Percentiles rank a stretch among this genome's conserved stretches.
phyloP scores from a whole-genome alignment of 305 asterid genomes.

The Fraxinus nigra region DNA sequence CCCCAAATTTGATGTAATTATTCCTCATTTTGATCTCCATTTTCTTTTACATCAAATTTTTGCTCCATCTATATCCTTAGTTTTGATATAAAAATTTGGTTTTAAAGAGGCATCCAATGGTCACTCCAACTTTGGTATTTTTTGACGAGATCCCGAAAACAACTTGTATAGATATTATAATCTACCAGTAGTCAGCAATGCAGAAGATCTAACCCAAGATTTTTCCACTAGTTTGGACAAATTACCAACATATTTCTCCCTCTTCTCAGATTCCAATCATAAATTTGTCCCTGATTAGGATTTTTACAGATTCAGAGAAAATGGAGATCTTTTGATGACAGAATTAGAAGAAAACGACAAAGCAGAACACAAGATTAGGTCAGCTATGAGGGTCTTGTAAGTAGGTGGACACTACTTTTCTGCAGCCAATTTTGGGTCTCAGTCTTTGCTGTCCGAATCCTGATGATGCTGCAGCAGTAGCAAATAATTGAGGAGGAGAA shows the following conservation, averaged over 20 bases:
- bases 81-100: no score
- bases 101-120: no score
- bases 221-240: not conserved
- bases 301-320: constrained; percentile 25
- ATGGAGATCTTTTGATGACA: constrained; percentile 8
- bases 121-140: no score
- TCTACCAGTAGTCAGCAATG: not conserved
- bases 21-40: no score
- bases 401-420: constrained; percentile 64
- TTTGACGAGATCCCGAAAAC: not conserved
- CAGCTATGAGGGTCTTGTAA: constrained; percentile 54
- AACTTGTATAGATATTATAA: not conserved
- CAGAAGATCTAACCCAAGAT: not conserved
- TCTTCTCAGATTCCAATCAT: not conserved
- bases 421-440: constrained; percentile 66
- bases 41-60: no score
- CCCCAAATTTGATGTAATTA: no score
- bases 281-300: not conserved
- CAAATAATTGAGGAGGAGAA: constrained; percentile 36
- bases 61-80: no score
- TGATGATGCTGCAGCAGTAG: constrained; percentile 97
- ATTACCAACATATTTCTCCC: not conserved
- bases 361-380: not conserved
- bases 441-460: constrained; percentile 59
- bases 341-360: not conserved